Conservation (phyloP, 164 flowering plant species). For the Sedum album region DNA sequence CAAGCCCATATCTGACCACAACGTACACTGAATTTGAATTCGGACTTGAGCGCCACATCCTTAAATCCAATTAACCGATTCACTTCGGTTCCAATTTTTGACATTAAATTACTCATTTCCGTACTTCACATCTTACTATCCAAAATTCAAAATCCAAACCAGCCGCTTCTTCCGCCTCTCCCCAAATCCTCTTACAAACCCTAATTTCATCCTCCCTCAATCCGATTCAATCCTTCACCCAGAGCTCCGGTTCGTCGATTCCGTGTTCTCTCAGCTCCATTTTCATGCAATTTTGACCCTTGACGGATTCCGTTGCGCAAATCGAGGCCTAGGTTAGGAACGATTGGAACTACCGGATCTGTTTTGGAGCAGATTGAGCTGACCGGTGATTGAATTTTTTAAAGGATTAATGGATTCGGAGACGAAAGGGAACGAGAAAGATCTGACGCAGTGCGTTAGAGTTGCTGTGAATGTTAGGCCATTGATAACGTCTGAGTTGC, state of each 20-base stretch:
- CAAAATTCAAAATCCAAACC: conserved; percentile 3
- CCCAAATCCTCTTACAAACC: conserved; percentile 5
- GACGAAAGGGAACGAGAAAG: conserved; percentile 22
- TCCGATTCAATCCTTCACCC: background rate
- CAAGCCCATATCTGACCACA: too few species aligned
- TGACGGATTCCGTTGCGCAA: background rate
- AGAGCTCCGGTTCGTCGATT: background rate
- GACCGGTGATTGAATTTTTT: background rate
- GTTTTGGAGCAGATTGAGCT: background rate
- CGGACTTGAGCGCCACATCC: background rate
- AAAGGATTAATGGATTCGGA: conserved; percentile 30
- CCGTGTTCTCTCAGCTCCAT: background rate
- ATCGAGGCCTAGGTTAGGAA: background rate
- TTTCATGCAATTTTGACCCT: background rate
- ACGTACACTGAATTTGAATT: background rate
- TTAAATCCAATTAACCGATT: background rate
- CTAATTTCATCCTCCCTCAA: background rate
- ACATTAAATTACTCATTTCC: background rate
- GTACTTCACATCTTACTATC: background rate
- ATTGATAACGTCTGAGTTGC: conserved; percentile 65
- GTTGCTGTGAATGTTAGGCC: conserved; percentile 93
- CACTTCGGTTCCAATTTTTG: background rate
- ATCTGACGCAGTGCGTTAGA: conserved; percentile 47
- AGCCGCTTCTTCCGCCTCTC: conserved; percentile 4
- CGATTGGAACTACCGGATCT: background rate